Evolutionary conservation across 441 rosid species (phyloP).

Genomic region (Sinapis alba): DNA sequence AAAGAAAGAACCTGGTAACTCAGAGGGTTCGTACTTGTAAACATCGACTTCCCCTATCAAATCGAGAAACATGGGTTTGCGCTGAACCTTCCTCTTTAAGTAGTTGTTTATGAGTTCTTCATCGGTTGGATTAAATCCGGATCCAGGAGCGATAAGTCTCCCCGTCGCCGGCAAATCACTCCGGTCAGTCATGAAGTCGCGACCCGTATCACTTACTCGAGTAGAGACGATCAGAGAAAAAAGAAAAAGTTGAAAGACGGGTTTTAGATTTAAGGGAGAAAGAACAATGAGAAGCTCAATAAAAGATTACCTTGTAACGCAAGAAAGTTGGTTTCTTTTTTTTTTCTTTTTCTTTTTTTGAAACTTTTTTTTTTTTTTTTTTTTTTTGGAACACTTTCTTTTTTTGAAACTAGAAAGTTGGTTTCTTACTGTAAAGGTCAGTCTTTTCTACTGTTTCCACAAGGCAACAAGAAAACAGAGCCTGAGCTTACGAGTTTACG

Average conservation of each 20-base stretch:
- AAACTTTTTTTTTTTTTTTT: too few species aligned
- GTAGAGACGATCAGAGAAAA: neutral
- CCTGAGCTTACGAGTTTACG: too few species aligned
- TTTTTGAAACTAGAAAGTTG: too few species aligned
- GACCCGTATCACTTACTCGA: neutral
- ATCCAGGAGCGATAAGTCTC: constrained; percentile 69
- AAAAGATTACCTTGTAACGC: constrained; percentile 7
- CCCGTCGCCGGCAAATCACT: constrained; percentile 18
- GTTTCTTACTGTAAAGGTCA: neutral
- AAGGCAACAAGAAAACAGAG: too few species aligned
- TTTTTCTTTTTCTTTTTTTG: too few species aligned
- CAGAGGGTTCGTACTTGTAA: constrained; percentile 78
- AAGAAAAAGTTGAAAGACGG: neutral
- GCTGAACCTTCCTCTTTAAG: constrained; percentile 69
- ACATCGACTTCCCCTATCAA: constrained; percentile 72
- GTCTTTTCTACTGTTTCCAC: too few species aligned
- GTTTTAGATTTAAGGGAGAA: neutral
- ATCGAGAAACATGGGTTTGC: constrained; percentile 48
- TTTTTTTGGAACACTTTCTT: too few species aligned
- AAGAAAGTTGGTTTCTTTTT: constrained; percentile 11
- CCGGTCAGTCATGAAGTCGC: constrained; percentile 2
- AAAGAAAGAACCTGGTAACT: constrained; percentile 52
- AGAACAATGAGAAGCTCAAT: neutral
- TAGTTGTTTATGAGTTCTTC: constrained; percentile 78
- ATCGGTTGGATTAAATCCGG: constrained; percentile 79